Evolutionary conservation across 2,329 filamentous ascomycete genomes (phyloP).

Genomic region (Harringtonia aguacate): DNA sequence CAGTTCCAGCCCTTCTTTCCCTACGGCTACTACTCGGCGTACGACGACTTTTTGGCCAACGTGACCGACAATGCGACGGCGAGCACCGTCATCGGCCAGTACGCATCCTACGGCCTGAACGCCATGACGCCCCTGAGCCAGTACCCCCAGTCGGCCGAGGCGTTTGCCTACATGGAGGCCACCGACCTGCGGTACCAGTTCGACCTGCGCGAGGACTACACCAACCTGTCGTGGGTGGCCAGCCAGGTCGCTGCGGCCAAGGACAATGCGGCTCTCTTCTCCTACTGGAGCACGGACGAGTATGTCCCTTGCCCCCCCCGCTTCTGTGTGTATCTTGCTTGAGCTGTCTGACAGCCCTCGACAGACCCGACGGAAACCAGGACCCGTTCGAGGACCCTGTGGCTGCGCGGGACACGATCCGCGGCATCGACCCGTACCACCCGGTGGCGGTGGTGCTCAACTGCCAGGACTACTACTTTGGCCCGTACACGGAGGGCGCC

Average conservation of each 20-base stretch:
- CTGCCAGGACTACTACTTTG: slow-evolving; percentile 51
- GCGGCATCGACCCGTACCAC: slow-evolving; percentile 47
- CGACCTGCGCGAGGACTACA: slow-evolving; percentile 31
- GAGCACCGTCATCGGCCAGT: slow-evolving; percentile 19
- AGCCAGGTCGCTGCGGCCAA: slow-evolving; percentile 28
- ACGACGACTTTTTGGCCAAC: slow-evolving; percentile 29
- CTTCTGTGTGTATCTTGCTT: too few species aligned
- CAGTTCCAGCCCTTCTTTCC: slow-evolving; percentile 30
- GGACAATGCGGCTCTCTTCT: slow-evolving; percentile 27
- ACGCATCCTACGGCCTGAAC: slow-evolving; percentile 28
- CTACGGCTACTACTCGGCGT: slow-evolving; percentile 32
- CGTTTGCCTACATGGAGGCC: slow-evolving; percentile 28
- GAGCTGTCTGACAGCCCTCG: too few species aligned
- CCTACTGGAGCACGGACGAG: slow-evolving; percentile 36
- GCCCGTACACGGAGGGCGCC: slow-evolving; percentile 34
- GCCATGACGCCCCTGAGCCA: slow-evolving; percentile 32
- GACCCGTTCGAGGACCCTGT: slow-evolving; percentile 38
- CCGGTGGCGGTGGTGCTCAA: slow-evolving; percentile 49
- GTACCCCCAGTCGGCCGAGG: slow-evolving; percentile 23
- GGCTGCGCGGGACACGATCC: slow-evolving; percentile 31
- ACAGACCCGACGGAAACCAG: slow-evolving; percentile 42
- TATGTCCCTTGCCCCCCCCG: slow-evolving; percentile 12
- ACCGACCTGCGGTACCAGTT: slow-evolving; percentile 32
- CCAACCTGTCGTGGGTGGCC: slow-evolving; percentile 28
- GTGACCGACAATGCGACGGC: slow-evolving; percentile 22